Evolutionary conservation across 108 stramenopile species (phyloP).

Genomic region (Cylindrotheca fusiformis): DNA sequence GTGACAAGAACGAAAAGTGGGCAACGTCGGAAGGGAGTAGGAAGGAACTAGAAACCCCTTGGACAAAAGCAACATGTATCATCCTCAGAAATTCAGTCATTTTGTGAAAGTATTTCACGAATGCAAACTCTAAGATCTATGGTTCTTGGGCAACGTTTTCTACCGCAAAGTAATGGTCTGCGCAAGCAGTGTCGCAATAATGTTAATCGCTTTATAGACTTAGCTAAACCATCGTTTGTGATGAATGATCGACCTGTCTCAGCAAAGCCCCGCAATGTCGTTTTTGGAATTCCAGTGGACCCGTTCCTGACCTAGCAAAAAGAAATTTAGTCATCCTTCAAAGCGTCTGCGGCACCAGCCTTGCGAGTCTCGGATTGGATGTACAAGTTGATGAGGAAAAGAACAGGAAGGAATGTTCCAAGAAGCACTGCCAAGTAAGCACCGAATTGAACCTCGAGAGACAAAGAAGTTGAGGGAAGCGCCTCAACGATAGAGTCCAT

Average conservation of each 20-base stretch:
- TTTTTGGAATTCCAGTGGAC: too few relatives aligned
- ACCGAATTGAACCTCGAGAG: slow-evolving; percentile 90
- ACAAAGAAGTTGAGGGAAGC: slow-evolving; percentile 77
- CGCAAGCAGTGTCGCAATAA: too few relatives aligned
- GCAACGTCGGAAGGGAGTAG: slow-evolving; percentile 72
- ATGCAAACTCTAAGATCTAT: too few relatives aligned
- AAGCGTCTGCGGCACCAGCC: slow-evolving; percentile 53
- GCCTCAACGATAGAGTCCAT: slow-evolving; percentile 77
- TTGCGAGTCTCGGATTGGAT: slow-evolving; percentile 87
- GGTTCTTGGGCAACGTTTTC: too few relatives aligned
- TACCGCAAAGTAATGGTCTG: too few relatives aligned
- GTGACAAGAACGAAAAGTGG: slow-evolving; percentile 60
- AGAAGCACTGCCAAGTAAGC: slow-evolving; percentile 93
- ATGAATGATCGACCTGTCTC: too few relatives aligned
- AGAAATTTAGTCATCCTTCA: slow-evolving; percentile 28
- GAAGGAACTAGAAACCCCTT: slow-evolving; percentile 56
- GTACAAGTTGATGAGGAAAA: slow-evolving; percentile 95
- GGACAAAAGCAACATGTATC: too few relatives aligned
- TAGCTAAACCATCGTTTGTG: too few relatives aligned
- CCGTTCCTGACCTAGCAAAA: background rate
- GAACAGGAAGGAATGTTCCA: slow-evolving; percentile 88
- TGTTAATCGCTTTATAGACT: too few relatives aligned
- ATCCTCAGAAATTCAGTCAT: too few relatives aligned
- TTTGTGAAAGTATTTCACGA: too few relatives aligned
- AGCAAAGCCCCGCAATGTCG: too few relatives aligned